Conservation (phyloP, 1,139 yeast species). For the Hansenula anomala region DNA sequence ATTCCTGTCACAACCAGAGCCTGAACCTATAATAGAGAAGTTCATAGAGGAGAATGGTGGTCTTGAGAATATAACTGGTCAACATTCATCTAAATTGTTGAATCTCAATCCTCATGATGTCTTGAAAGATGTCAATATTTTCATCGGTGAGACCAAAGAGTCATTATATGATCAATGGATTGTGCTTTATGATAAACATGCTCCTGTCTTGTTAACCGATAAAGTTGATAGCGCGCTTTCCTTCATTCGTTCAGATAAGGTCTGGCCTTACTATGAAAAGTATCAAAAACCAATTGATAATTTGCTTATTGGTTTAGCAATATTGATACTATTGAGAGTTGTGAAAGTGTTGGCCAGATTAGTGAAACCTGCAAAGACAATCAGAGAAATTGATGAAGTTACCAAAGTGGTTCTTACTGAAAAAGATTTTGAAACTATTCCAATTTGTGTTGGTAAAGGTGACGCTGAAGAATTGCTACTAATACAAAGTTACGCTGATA, state of each 20-base stretch:
- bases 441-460: constrained; percentile 15
- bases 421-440: constrained; percentile 8
- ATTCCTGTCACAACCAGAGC: neutral
- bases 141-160: neutral
- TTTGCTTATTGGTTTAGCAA: neutral
- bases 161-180: neutral
- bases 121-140: neutral
- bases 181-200: neutral
- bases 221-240: neutral
- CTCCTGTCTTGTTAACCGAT: neutral
- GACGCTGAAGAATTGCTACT: constrained; percentile 13
- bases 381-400: neutral
- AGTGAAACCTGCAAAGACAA: neutral
- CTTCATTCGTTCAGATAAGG: neutral
- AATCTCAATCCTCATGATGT: neutral
- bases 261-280: neutral
- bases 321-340: neutral
- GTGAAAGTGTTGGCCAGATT: neutral
- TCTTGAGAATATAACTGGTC: neutral
- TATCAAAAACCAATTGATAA: neutral
- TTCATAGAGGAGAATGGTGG: neutral
- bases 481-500: constrained; percentile 4
- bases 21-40: neutral
- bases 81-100: neutral
- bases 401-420: neutral